Conservation (phyloP, 1,284 basidiomycete species). For the Microstroma glucosiphilum region DNA sequence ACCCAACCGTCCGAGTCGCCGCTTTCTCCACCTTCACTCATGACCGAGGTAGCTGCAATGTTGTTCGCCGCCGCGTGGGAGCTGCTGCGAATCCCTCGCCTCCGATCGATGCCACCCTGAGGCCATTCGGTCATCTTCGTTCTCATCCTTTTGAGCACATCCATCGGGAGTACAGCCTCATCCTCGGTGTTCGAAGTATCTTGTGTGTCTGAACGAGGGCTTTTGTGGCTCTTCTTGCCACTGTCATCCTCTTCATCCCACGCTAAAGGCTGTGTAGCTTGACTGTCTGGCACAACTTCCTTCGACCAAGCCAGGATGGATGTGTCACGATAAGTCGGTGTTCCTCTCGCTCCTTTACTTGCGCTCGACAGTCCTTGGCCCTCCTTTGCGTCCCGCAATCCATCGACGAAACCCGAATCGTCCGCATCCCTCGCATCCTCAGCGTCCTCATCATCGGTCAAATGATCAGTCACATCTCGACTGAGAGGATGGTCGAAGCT, state of each 20-base stretch:
- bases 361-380: too few species aligned
- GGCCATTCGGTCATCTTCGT: not conserved
- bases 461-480: not conserved
- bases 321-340: not conserved
- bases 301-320: not conserved
- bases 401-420: conserved; percentile 6
- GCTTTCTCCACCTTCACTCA: not conserved
- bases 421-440: not conserved
- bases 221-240: not conserved
- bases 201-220: not conserved
- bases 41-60: too few species aligned
- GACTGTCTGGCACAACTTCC: not conserved
- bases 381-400: not conserved
- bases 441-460: not conserved
- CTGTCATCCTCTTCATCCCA: not conserved
- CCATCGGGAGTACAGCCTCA: not conserved
- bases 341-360: too few species aligned
- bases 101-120: not conserved
- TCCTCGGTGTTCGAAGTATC: not conserved
- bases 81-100: not conserved
- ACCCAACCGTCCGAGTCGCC: not conserved
- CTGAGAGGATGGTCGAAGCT: not conserved
- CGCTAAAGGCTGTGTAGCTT: not conserved
- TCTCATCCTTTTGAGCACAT: not conserved
- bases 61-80: too few species aligned